Evolutionary conservation across 345 rosid species (phyloP), one percentile per base, ranked within the genome.

Genomic region (Excoecaria cochinchinensis): DNA sequence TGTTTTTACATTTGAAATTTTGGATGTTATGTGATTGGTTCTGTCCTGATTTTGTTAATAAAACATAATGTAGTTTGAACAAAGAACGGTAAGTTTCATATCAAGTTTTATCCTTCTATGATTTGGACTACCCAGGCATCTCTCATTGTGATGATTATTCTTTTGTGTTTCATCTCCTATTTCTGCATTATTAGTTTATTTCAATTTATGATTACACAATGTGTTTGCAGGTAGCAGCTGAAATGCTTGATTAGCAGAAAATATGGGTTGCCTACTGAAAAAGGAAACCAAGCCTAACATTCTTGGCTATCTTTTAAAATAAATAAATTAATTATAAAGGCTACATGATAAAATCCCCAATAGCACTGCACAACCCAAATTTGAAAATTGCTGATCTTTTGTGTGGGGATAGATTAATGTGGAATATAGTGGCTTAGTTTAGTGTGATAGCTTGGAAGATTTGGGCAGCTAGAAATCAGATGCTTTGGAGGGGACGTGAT

Each of bases 1-100:
- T 50, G 57, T 64, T 62, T 40, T 63, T 22, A 5, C 53, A 14
- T 51, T 56, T 50, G 57, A 56, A 67, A 50, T 22, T 53, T 57
- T 62, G 6, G 19, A 50, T 42, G 48, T 16, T 5, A 36, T 72
- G 16, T 70, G 71, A 60, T 75, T 61, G 63, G 67, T 31, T 31
- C 4, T 25, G n/a, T 52, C 42, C 48, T 19, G 5, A 12, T 47
- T 62, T 36, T 55, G 52, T 74, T 76, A 83, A 76, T 74, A 53
- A 83, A 73, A 48, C 65, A 80, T 65, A 1, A 16, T 75, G 58
- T 8, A 58, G 14, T 44, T 46, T 47, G 58, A 74, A 16, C 22
- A 40, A 67, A 21, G 42, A 46, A 57, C 19, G 67, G 55, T 46
- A 55, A 67, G 58, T 58, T 68, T 16, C 42, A n/a, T 15, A 67